These are phyloP conservation scores for Musa troglodytarum DNA, from an alignment of 176 grass and related monocot genomes.

Conservation along the genomic window DNA sequence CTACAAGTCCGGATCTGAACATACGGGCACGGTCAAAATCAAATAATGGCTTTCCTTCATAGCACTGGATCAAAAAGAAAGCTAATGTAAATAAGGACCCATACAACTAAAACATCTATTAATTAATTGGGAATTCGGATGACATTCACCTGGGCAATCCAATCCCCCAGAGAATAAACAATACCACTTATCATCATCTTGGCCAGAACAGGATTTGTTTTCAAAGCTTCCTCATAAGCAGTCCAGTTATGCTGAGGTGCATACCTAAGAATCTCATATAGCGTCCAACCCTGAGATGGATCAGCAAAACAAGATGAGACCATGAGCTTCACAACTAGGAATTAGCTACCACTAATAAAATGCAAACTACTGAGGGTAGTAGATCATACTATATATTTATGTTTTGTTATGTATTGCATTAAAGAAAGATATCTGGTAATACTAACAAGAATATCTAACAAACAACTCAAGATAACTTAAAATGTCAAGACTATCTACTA, in stretches of 20 bases:
- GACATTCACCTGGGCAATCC: slow-evolving; percentile 76
- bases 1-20: slow-evolving; percentile 84
- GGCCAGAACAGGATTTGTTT: slow-evolving; percentile 81
- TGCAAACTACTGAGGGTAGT: neutral
- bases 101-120: neutral
- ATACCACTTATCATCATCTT: slow-evolving; percentile 99
- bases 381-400: neutral
- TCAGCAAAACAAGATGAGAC: neutral
- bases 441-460: neutral
- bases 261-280: slow-evolving; percentile 90
- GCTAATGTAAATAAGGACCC: neutral
- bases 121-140: neutral
- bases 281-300: slow-evolving; percentile 65
- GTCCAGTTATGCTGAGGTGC: slow-evolving; percentile 93
- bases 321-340: neutral
- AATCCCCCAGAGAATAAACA: slow-evolving; percentile 89
- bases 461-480: neutral
- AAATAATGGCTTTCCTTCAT: slow-evolving; percentile 79
- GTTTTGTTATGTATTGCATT: neutral
- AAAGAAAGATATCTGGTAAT: neutral
- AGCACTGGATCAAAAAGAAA: slow-evolving; percentile 46
- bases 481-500: neutral
- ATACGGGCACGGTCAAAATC: slow-evolving; percentile 82
- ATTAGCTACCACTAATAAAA: neutral
- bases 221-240: slow-evolving; percentile 86